phyloP scores from a whole-genome alignment of 2,329 filamentous ascomycete genomes.

The Alternaria sp. region DNA sequence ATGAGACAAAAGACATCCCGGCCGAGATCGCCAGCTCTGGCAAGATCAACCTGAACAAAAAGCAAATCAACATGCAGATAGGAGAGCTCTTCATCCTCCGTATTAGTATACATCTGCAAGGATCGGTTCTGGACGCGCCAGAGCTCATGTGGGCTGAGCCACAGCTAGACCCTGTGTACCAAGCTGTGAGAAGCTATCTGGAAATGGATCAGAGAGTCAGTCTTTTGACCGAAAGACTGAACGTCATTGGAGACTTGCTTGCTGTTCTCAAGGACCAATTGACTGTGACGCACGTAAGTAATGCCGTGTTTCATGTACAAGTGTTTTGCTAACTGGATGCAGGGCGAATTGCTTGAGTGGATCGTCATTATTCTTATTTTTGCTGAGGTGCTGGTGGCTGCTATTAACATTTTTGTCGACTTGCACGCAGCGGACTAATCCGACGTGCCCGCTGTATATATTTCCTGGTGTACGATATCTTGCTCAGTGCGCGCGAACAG shows the following conservation, averaged over 20 bases:
- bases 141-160: slow-evolving; percentile 99
- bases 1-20: slow-evolving; percentile 90
- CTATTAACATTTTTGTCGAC: slow-evolving; percentile 94
- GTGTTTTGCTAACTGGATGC: slow-evolving; percentile 12
- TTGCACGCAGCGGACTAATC: slow-evolving; percentile 74
- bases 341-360: slow-evolving; percentile 61
- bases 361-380: slow-evolving; percentile 92
- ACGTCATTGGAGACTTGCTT: slow-evolving; percentile 91
- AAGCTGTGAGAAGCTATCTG: slow-evolving; percentile 91
- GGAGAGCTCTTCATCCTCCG: slow-evolving; percentile 96
- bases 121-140: slow-evolving; percentile 93
- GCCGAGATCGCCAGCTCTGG: slow-evolving; percentile 92
- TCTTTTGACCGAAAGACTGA: slow-evolving; percentile 85
- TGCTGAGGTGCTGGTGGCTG: slow-evolving; percentile 91
- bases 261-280: slow-evolving; percentile 95
- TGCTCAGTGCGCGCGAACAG: slow-evolving; percentile 4
- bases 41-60: slow-evolving; percentile 85
- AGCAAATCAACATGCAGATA: slow-evolving; percentile 99
- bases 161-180: slow-evolving; percentile 94
- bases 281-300: slow-evolving; percentile 72
- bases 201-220: slow-evolving; percentile 98
- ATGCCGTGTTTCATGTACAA: no score
- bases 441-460: slow-evolving; percentile 24
- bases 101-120: slow-evolving; percentile 98
- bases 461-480: slow-evolving; percentile 29